phyloP scores from a whole-genome alignment of 2,329 filamentous ascomycete genomes.

The Botrytis fabae region DNA sequence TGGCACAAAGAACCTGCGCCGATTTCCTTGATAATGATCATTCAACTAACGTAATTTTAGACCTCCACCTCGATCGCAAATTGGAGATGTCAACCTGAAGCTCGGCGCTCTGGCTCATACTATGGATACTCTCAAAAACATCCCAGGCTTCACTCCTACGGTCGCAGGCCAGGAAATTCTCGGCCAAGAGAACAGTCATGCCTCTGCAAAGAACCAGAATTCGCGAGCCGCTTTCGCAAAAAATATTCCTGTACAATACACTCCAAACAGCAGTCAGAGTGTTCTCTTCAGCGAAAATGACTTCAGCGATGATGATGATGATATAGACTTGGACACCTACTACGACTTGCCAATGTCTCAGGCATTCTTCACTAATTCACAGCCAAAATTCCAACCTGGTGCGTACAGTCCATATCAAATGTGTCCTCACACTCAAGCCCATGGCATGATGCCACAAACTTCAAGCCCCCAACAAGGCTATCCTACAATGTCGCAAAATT shows the following conservation, averaged over 20 bases:
- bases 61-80: background rate
- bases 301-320: slow-evolving; percentile 9
- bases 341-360: slow-evolving; percentile 3
- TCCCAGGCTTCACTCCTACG: background rate
- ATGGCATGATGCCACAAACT: background rate
- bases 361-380: background rate
- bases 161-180: background rate
- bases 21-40: background rate
- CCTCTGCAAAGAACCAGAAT: background rate
- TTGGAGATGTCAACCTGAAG: background rate
- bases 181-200: background rate
- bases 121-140: background rate
- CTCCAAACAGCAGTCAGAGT: background rate
- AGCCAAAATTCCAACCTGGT: background rate
- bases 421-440: background rate
- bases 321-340: background rate
- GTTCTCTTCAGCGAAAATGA: slow-evolving; percentile 1
- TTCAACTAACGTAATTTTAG: background rate
- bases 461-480: background rate
- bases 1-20: background rate
- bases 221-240: background rate
- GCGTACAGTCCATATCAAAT: background rate
- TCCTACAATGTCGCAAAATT: background rate
- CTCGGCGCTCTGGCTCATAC: too few relatives aligned
- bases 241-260: background rate